Evolutionary conservation across 495 filamentous ascomycete genomes (phyloP), one percentile per base, ranked within the genome.

Genomic region (Terfezia claveryi): DNA sequence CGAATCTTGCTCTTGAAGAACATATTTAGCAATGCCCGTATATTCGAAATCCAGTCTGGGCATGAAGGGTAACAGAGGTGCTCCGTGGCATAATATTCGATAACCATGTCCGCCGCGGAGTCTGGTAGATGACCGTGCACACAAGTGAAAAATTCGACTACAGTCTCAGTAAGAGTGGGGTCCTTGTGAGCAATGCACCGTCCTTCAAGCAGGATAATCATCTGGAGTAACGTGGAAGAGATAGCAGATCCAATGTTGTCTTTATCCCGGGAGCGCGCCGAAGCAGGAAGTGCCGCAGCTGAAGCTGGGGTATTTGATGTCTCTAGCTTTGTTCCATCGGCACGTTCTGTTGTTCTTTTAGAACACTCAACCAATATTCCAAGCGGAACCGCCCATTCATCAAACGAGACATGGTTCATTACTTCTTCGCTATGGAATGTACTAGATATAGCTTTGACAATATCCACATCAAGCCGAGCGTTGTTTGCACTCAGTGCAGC

Each of bases 11-110:
- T 74, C 38, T 73, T 74, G 53, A 88, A 76, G 59, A 94, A 81
- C 10, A 75, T 72, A 27, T 76, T 70, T 51, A 87, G 69, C 1
- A 91, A 68, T 8, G 73, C 68, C 23, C 67, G 73, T 23, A 80
- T 74, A 57, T 84, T 80, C 6, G 69, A 68, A 36, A 80, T 70
- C 81, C 85, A 94, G 9, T 75, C 65, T 12, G 69, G 64, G 62
- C 79, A 79, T 5, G 80, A 84, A 23, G 84, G 86, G 55, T 79
- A 81, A 58, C 82, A 85, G 54, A 79, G 79, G 32, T 76, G 70
- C 54, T 76, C 74, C 57, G 80, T 72, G 36, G 69, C 69, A 56
- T 77, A 79, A 57, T 80, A 71, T 11, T 76, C 71, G 38, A 83
- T 71, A 23, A 83, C 67, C 8, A 77, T 62, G 36, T 71, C 69